Evolutionary conservation across 176 grass and related monocot genomes (phyloP).

Genomic region (Hordeum marinum): DNA sequence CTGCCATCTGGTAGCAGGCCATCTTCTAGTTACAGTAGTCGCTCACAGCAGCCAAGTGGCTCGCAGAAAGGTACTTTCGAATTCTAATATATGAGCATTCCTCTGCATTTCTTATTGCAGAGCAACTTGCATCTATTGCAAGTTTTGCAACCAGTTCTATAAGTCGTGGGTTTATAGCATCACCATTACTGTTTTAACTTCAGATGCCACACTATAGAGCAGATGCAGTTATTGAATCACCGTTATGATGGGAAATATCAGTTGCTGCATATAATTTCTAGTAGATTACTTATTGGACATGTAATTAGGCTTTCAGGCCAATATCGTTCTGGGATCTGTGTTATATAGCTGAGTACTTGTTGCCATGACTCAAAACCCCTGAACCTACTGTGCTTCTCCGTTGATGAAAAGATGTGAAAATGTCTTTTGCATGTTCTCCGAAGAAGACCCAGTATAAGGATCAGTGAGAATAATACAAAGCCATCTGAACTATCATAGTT

Average conservation of each 20-base stretch:
- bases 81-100: neutral
- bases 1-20: slow-evolving; percentile 39
- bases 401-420: neutral
- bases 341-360: neutral
- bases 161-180: neutral
- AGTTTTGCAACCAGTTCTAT: neutral
- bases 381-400: neutral
- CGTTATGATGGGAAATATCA: neutral
- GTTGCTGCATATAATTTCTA: neutral
- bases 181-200: neutral
- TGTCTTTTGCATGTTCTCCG: neutral
- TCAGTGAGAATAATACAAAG: neutral
- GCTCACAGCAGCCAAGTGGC: slow-evolving; percentile 40
- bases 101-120: slow-evolving; percentile 5
- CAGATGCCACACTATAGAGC: neutral
- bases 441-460: neutral
- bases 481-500: neutral
- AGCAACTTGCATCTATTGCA: neutral
- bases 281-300: slow-evolving; percentile 7
- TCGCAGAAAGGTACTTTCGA: slow-evolving; percentile 52
- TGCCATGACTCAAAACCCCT: neutral
- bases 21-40: slow-evolving; percentile 62
- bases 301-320: neutral
- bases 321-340: neutral
- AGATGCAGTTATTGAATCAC: neutral